Conservation (phyloP, 2,329 filamentous ascomycete genomes). For the Apiospora pterosperma region DNA sequence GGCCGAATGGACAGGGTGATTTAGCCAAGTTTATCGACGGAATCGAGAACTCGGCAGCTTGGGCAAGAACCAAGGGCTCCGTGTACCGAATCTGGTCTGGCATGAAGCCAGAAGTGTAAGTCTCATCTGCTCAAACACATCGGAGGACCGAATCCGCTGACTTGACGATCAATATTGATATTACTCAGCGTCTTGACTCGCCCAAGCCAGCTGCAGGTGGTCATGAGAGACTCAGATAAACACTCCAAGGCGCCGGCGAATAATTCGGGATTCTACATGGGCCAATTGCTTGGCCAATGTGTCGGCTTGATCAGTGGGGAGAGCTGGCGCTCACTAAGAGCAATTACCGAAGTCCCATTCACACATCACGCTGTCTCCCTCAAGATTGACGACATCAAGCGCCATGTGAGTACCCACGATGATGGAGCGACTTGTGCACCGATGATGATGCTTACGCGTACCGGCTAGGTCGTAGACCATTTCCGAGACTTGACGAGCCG, state of each 20-base stretch:
- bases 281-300: slow-evolving; percentile 38
- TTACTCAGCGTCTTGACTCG: slow-evolving; percentile 34
- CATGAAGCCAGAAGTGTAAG: too few species aligned
- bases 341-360: slow-evolving; percentile 16
- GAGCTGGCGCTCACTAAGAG: slow-evolving; percentile 25
- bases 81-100: slow-evolving; percentile 38
- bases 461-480: too few species aligned
- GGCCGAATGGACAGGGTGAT: slow-evolving; percentile 37
- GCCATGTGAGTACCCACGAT: too few species aligned
- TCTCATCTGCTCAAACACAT: too few species aligned
- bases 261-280: slow-evolving; percentile 35
- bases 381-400: too few species aligned
- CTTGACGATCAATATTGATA: too few species aligned
- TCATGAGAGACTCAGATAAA: slow-evolving; percentile 41
- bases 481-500: too few species aligned
- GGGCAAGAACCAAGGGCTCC: slow-evolving; percentile 29
- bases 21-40: slow-evolving; percentile 37
- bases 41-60: slow-evolving; percentile 25
- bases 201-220: slow-evolving; percentile 29
- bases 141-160: too few species aligned
- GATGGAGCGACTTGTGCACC: background rate
- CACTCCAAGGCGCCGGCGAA: slow-evolving; percentile 39
- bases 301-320: slow-evolving; percentile 35
- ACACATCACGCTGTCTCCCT: slow-evolving; percentile 1
- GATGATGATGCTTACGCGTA: too few species aligned